Base-by-base conservation (phyloP, 345 rosid genomes). In the Melaleuca alternifolia region DNA sequence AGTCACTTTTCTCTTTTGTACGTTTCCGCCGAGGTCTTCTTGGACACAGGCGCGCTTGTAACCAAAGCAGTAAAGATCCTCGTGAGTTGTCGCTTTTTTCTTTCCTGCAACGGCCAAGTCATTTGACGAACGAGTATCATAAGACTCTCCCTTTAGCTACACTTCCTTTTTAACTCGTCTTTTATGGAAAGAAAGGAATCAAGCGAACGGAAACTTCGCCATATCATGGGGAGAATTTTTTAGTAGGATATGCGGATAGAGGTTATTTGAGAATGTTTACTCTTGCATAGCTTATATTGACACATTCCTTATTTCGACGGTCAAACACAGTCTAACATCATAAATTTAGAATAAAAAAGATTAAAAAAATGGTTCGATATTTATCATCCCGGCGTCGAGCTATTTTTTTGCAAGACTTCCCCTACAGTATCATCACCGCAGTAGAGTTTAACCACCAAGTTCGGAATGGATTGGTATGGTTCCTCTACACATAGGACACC, bases 221-320 rank as follows among this genome's bases (percentile, higher is more conserved):
- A 12, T n/a, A 59, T n/a, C 33, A 12, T n/a, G 14, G 6, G 18
- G 37, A 59, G 71, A 59, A n/a, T 59, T 0, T n/a, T 6, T 5
- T n/a, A 16, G 3, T 59, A 23, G 13, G 14, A 56, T 56, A 56
- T 57, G 13, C 62, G 10, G 14, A 57, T 57, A 24, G 15, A 24
- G 62, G 30, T 57, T 41, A 41, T 41, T 4, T 4, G 41, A 41
- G 41, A 41, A 41, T 41, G 41, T 41, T 57, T 6, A 6, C 24
- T 65, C 41, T 65, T 44, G 7, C 15, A 16, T 33, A 8, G 3
- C 1, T 0, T 65, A 18, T 16, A 1, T 5, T 3, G 1, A 33
- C 46, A 7, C 16, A 33, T 7, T 33, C 1, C 0, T 30, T 15
- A 0, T 65, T 6, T 14, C 6, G 41, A 30, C 37, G 11, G 77